A percentile compares a stretch with the other conserved stretches of the same genome.
phyloP scores from a whole-genome alignment of 768 basidiomycete genomes.

The Mycena alexandri region DNA sequence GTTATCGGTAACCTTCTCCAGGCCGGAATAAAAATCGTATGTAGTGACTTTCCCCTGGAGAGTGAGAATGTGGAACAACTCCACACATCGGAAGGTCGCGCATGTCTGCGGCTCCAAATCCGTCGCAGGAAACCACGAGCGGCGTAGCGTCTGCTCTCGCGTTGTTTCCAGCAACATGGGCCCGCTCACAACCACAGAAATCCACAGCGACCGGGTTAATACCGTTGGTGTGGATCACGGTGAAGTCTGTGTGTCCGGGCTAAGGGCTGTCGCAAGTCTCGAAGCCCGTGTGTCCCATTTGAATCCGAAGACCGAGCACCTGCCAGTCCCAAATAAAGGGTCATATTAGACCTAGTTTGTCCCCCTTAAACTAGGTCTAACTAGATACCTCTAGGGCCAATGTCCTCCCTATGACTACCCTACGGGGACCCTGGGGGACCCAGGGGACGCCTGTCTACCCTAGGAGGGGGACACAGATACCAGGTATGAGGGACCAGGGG shows the following conservation, averaged over 20 bases:
- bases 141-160: background rate
- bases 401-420: no score
- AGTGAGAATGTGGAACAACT: no score
- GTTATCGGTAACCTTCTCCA: constrained; percentile 22
- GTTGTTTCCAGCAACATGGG: background rate
- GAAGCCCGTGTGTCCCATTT: background rate
- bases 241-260: background rate
- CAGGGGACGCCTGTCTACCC: no score
- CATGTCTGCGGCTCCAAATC: background rate
- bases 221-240: background rate
- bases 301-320: background rate
- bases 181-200: background rate
- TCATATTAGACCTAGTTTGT: no score
- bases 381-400: no score
- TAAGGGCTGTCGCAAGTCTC: background rate
- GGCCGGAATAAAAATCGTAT: constrained; percentile 30
- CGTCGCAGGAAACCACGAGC: background rate
- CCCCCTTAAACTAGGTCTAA: no score
- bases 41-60: constrained; percentile 30
- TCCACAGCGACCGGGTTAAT: background rate
- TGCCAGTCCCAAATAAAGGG: no score
- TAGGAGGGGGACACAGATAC: no score
- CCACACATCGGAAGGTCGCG: no score
- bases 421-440: no score
- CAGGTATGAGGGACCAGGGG: no score